Base-by-base conservation (phyloP, 164 flowering plant species). In the Magnolia sinica region DNA sequence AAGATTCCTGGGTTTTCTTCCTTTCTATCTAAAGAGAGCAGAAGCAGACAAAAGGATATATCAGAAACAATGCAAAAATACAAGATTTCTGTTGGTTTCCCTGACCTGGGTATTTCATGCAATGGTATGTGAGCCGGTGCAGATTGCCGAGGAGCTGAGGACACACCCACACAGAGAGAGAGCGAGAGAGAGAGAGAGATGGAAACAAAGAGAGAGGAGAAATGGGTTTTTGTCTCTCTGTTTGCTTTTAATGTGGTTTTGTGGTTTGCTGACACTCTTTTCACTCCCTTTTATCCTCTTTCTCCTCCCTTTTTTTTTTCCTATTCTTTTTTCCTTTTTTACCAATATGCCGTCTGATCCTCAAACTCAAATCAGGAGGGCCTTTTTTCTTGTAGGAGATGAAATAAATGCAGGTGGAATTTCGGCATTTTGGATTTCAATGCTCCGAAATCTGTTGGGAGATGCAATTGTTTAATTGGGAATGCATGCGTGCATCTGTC, bases 41-140 rank as follows among this genome's bases (percentile, higher is more conserved):
- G 69, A 58, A 73, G 31, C 23, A 73, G 75, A 73, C 75, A 73
- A 73, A 37, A 3, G 22, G 23, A 27, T 50, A 24, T 23, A 68
- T 31, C 20, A 68, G 50, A 68, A 8, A 31, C 7, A 31, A 18
- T 29, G 50, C 71, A 68, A 31, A 68, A 31, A 68, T 68, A 29
- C 71, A 68, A 68, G 66, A 63, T 10, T 63, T 59, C 37, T 59
- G 51, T 16, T 20, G 59, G 37, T 24, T 65, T 74, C 70, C 16
- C 85, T 79, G 79, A 84, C 87, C 86, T 82, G 82, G 82, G 81
- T 74, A 14, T 81, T 16, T 68, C 68, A 1, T 66, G 73, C 61
- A 77, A 51, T 71, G 80, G 80, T 75, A 76, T 49, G 59, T 49
- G 83, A 72, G 81, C 80, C 83, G 73, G 74, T 73, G 73, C 73